Evolutionary conservation across 2,329 filamentous ascomycete species (phyloP).

Genomic region (Cladosporium sp.): DNA sequence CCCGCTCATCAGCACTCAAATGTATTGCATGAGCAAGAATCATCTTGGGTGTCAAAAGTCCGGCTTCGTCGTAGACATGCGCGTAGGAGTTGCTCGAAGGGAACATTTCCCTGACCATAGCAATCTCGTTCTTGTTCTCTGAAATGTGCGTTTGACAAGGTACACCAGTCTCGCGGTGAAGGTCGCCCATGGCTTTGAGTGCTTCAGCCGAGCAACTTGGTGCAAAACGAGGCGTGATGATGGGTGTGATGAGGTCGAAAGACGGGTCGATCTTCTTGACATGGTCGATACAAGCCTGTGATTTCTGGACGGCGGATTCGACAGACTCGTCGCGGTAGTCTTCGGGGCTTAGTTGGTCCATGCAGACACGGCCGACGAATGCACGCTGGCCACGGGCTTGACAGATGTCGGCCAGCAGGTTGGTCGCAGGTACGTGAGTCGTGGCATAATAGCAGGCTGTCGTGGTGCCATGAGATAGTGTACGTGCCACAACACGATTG

Average conservation of each 20-base stretch:
- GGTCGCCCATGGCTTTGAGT: slow-evolving; percentile 64
- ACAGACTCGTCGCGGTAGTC: slow-evolving; percentile 77
- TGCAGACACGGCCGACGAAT: slow-evolving; percentile 91
- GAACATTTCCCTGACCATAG: slow-evolving; percentile 70
- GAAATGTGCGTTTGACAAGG: slow-evolving; percentile 88
- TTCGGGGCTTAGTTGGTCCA: slow-evolving; percentile 76
- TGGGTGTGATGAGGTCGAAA: slow-evolving; percentile 68
- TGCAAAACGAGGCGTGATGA: slow-evolving; percentile 72
- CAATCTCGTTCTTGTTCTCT: slow-evolving; percentile 76
- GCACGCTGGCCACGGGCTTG: slow-evolving; percentile 79
- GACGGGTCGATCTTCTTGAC: slow-evolving; percentile 67
- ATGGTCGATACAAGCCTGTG: slow-evolving; percentile 54
- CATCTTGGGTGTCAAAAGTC: slow-evolving; percentile 70
- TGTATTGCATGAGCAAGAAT: slow-evolving; percentile 87
- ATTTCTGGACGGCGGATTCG: slow-evolving; percentile 59
- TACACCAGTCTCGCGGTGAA: slow-evolving; percentile 65
- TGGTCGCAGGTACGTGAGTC: slow-evolving; percentile 83
- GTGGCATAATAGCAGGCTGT: slow-evolving; percentile 95
- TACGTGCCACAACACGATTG: slow-evolving; percentile 73
- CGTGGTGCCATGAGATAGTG: slow-evolving; percentile 87
- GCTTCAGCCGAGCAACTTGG: slow-evolving; percentile 56
- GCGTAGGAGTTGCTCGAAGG: slow-evolving; percentile 67
- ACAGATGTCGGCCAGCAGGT: slow-evolving; percentile 83
- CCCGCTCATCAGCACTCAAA: slow-evolving; percentile 66
- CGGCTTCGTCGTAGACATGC: slow-evolving; percentile 73